phyloP scores from a whole-genome alignment of 768 basidiomycete genomes.

The Rhizopogon vulgaris region DNA sequence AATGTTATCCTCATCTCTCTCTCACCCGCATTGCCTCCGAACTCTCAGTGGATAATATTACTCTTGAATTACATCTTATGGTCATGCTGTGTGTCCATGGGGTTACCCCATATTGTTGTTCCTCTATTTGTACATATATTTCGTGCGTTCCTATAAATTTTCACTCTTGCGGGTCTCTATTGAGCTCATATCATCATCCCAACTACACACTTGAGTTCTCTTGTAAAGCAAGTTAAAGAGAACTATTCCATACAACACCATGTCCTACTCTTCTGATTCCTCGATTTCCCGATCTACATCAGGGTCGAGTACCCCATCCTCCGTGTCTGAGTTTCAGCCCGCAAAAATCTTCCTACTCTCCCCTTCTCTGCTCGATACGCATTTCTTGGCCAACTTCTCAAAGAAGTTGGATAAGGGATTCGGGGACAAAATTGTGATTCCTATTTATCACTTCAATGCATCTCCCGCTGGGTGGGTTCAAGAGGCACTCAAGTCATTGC shows the following conservation, averaged over 20 bases:
- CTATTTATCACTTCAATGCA: conserved; percentile 10
- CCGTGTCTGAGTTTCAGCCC: conserved; percentile 14
- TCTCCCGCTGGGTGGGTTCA: not conserved
- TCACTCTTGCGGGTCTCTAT: not conserved
- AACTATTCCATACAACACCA: conserved; percentile 2
- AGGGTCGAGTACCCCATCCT: conserved; percentile 18
- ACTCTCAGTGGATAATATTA: not conserved
- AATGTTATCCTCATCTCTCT: not conserved
- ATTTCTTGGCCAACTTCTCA: conserved; percentile 11
- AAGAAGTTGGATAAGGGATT: conserved; percentile 22
- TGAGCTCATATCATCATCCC: not conserved
- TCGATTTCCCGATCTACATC: conserved; percentile 11
- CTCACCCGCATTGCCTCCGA: not conserved
- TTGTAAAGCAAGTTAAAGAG: too few species aligned
- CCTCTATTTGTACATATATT: conserved; percentile 2
- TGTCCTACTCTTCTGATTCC: conserved; percentile 13
- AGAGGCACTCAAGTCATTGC: not conserved
- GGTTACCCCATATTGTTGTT: not conserved
- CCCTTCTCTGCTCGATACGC: conserved; percentile 9
- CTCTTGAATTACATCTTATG: not conserved
- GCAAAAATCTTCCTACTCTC: conserved; percentile 19
- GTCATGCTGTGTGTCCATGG: not conserved
- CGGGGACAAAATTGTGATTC: conserved; percentile 20
- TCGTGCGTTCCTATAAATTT: conserved; percentile 20
- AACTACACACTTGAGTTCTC: not conserved